phyloP scores from a whole-genome alignment of 2,329 filamentous ascomycete genomes.

The Aciculosporium take region DNA sequence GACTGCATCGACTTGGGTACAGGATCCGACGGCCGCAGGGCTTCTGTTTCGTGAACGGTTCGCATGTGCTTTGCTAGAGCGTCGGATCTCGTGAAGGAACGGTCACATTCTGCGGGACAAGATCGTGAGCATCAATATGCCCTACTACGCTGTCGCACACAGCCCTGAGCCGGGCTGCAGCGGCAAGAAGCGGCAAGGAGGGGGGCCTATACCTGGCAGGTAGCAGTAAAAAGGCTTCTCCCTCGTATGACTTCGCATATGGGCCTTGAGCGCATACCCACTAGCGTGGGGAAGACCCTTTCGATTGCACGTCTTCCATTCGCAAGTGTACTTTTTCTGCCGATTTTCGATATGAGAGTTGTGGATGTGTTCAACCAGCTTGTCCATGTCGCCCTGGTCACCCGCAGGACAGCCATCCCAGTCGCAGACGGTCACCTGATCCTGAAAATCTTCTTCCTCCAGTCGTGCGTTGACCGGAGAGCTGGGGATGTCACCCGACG shows the following conservation, averaged over 20 bases:
- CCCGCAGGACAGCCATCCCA: conserved; percentile 64
- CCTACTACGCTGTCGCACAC: conserved; percentile 2
- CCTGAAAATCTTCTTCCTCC: conserved; percentile 61
- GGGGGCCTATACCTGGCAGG: conserved; percentile 56
- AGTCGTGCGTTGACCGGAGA: conserved; percentile 52
- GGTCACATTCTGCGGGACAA: conserved; percentile 65
- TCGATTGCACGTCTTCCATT: conserved; percentile 79
- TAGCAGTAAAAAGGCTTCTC: conserved; percentile 98
- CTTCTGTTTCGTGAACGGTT: conserved; percentile 94
- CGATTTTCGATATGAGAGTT: conserved; percentile 86
- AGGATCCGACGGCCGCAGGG: conserved; percentile 64
- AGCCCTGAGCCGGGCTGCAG: neutral
- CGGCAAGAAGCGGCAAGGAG: neutral
- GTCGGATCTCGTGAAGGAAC: conserved; percentile 89
- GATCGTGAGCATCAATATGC: conserved; percentile 4
- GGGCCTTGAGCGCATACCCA: conserved; percentile 87
- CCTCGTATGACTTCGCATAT: conserved; percentile 94
- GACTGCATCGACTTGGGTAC: conserved; percentile 55
- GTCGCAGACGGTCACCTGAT: conserved; percentile 63
- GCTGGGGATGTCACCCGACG: conserved; percentile 68
- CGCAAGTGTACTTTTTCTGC: conserved; percentile 95
- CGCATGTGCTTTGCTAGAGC: conserved; percentile 97
- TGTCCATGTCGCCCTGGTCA: conserved; percentile 68
- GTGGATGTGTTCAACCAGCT: conserved; percentile 70
- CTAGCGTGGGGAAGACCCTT: conserved; percentile 89